Evolutionary conservation across 1,139 yeast genomes (phyloP).

Genomic region (Geotrichum europaeum): DNA sequence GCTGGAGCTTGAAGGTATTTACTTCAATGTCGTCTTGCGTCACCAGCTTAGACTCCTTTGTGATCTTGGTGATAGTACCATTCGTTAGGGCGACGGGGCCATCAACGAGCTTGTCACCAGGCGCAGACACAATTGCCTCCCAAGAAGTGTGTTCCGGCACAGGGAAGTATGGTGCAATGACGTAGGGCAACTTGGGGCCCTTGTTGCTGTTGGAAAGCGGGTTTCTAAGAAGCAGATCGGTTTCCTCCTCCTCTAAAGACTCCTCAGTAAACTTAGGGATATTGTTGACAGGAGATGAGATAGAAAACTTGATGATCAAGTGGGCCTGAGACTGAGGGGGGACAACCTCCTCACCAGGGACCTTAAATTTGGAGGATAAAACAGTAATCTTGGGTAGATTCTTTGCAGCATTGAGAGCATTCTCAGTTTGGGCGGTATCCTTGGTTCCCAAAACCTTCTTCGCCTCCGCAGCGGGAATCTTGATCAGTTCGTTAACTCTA

Average conservation of each 20-base stretch:
- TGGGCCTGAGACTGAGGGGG: conserved; percentile 74
- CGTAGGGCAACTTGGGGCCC: conserved; percentile 60
- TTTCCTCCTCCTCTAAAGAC: conserved; percentile 44
- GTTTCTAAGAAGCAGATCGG: conserved; percentile 60
- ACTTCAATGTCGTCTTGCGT: conserved; percentile 38
- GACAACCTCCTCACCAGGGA: conserved; percentile 78
- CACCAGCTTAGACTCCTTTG: conserved; percentile 26
- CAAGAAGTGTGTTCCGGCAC: conserved; percentile 44
- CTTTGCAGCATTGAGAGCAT: conserved; percentile 54
- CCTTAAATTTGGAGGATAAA: conserved; percentile 66
- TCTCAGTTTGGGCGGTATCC: conserved; percentile 35
- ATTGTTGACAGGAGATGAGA: conserved; percentile 49
- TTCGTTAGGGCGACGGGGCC: conserved; percentile 53
- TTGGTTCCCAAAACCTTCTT: conserved; percentile 17
- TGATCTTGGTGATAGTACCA: conserved; percentile 47
- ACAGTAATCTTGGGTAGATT: conserved; percentile 66
- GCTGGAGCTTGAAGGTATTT: conserved; percentile 68
- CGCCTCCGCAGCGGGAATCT: conserved; percentile 15
- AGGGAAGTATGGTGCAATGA: conserved; percentile 75
- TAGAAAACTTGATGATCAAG: conserved; percentile 65
- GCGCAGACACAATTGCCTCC: conserved; percentile 62
- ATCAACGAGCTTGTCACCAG: conserved; percentile 74
- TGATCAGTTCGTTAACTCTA: conserved; percentile 1
- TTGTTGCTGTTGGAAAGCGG: conserved; percentile 61
- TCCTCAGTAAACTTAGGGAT: conserved; percentile 35